phyloP scores from a whole-genome alignment of 352 stramenopile genomes.

The Elongisporangium prolatum region DNA sequence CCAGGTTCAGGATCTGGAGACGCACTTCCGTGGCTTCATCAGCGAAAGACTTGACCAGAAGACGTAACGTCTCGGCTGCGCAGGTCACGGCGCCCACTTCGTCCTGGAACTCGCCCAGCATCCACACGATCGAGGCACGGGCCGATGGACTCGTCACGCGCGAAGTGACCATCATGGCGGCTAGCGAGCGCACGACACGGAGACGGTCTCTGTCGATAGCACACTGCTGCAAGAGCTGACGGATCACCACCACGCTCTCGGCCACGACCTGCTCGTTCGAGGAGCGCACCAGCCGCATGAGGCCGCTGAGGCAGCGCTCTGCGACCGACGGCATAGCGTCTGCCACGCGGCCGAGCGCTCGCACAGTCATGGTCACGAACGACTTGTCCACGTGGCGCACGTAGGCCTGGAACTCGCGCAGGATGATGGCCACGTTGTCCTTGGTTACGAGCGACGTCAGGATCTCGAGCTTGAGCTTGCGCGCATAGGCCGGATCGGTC shows the following conservation, averaged over 20 bases:
- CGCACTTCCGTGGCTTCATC: constrained; percentile 87
- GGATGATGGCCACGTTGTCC: constrained; percentile 90
- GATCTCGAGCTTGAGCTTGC: constrained; percentile 98
- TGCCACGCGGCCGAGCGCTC: constrained; percentile 90
- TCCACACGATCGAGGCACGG: constrained; percentile 90
- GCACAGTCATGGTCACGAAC: constrained; percentile 94
- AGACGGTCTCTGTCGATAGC: constrained; percentile 75
- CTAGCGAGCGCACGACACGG: constrained; percentile 71
- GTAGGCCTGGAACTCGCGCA: constrained; percentile 96
- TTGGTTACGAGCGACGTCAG: constrained; percentile 90
- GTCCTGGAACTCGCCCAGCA: constrained; percentile 88
- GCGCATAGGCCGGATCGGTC: constrained; percentile 93
- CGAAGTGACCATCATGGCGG: constrained; percentile 67
- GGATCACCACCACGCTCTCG: constrained; percentile 94
- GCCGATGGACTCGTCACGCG: constrained; percentile 71
- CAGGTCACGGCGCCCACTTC: constrained; percentile 59
- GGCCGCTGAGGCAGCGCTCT: constrained; percentile 87
- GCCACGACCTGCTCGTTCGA: constrained; percentile 90
- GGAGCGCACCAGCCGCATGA: constrained; percentile 82
- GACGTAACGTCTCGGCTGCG: constrained; percentile 77
- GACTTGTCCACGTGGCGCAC: constrained; percentile 92
- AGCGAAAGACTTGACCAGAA: constrained; percentile 86
- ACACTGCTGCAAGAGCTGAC: constrained; percentile 91
- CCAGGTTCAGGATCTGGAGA: constrained; percentile 90
- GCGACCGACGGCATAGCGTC: constrained; percentile 88